Conservation (phyloP, 176 grass and related monocot genomes). For the Saccharum spontaneum region DNA sequence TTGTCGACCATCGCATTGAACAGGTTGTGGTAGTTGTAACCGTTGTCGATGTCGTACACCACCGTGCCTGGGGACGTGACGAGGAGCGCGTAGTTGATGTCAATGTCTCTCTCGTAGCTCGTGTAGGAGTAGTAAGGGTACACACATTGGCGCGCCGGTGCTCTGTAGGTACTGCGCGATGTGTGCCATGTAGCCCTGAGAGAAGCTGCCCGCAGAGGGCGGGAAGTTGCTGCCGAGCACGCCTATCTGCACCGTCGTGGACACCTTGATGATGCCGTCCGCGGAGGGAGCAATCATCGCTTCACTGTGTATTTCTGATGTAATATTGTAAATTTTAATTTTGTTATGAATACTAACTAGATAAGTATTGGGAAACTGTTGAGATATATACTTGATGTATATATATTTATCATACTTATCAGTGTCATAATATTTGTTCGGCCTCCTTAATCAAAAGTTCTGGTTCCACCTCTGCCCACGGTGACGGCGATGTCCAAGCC, state of each 20-base stretch:
- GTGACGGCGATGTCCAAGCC: background rate
- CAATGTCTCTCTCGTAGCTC: background rate
- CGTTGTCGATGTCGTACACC: background rate
- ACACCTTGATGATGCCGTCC: background rate
- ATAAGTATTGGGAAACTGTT: too few relatives aligned
- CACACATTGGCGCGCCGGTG: conserved; percentile 51
- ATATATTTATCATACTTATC: too few relatives aligned
- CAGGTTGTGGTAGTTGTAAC: background rate
- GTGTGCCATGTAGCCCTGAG: conserved; percentile 21
- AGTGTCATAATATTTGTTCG: too few relatives aligned
- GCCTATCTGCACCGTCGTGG: background rate
- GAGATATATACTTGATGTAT: too few relatives aligned
- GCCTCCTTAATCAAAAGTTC: too few relatives aligned
- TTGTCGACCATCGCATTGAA: background rate
- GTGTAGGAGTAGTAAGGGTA: conserved; percentile 42
- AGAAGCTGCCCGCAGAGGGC: conserved; percentile 24
- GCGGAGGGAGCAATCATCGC: background rate
- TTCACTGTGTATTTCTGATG: too few relatives aligned
- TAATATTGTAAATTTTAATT: too few relatives aligned
- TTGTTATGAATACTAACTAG: too few relatives aligned
- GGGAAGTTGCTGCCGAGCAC: background rate
- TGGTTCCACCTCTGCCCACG: background rate
- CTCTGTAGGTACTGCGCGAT: conserved; percentile 26
- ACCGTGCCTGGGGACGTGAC: background rate
- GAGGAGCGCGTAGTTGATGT: conserved; percentile 12